Conservation (phyloP, 352 stramenopile genomes). For the Phytopythium ostracodes region DNA sequence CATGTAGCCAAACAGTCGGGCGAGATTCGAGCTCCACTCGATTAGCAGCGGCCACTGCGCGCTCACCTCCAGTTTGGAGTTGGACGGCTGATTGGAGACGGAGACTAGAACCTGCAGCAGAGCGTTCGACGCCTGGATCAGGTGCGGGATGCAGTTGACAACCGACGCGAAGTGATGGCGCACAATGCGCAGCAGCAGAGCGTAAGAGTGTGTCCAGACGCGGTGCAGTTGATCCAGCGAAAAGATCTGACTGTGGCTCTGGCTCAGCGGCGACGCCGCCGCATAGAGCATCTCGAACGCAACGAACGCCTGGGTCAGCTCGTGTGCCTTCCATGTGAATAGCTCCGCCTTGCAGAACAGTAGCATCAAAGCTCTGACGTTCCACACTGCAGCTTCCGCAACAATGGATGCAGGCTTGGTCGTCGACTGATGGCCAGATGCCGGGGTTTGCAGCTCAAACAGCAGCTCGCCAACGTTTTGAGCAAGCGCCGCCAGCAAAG, state of each 20-base stretch:
- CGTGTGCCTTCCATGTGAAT: conserved; percentile 72
- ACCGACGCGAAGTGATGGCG: conserved; percentile 73
- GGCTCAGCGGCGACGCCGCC: conserved; percentile 19
- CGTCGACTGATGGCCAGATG: background rate
- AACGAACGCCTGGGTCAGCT: conserved; percentile 65
- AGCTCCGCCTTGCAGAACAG: conserved; percentile 76
- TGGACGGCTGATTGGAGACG: conserved; percentile 4
- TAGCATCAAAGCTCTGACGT: conserved; percentile 55
- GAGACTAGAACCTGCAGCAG: conserved; percentile 62
- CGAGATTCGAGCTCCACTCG: conserved; percentile 83
- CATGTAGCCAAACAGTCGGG: conserved; percentile 84
- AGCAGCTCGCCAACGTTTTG: conserved; percentile 40
- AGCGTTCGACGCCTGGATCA: conserved; percentile 63
- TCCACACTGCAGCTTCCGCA: conserved; percentile 39
- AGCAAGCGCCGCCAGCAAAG: conserved; percentile 39
- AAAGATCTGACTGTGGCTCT: conserved; percentile 13
- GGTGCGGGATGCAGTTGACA: conserved; percentile 55
- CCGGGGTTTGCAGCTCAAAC: conserved; percentile 5
- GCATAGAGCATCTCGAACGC: conserved; percentile 58
- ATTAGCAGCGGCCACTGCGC: conserved; percentile 10
- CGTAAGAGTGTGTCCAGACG: conserved; percentile 78
- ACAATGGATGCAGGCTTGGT: background rate
- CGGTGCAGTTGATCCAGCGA: conserved; percentile 45
- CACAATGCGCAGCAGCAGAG: conserved; percentile 68
- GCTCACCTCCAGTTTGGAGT: background rate